Base-by-base conservation (phyloP, 192 early-diverging fungal species). In the Chytriomyces hyalinus region DNA sequence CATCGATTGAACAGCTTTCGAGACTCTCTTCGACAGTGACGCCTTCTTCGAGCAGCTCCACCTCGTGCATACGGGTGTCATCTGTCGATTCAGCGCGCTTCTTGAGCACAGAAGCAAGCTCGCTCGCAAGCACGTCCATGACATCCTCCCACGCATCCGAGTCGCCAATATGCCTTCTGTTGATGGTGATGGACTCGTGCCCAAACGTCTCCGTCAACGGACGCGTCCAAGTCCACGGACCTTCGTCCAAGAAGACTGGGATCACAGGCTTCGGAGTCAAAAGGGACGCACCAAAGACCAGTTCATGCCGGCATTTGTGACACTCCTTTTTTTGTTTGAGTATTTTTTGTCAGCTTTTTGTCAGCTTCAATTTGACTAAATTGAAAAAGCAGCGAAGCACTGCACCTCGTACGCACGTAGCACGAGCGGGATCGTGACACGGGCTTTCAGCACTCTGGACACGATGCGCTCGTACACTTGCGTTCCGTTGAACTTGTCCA, bases 61-160 rank as follows among this genome's bases (percentile, higher is more conserved):
- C 15, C 20, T 57, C 15, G 3, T 57, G 5, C 4, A 20, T 5
- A n/a, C 20, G 53, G 20, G 53, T 20, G 13, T 57, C 5, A n/a
- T 57, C 53, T 20, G 20, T 4, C 5, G 20, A 13, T 13, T 13
- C 15, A n/a, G 13, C 20, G 15, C 13, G 15, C 53, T 24, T 22
- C 36, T 50, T 44, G 15, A 71, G 13, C 9, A 17, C 51, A 8
- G 48, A 20, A 2, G 15, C 22, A 22, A 73, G 20, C 61, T 62
- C 43, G 8, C 13, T 10, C 61, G 59, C 71, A 24, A 73, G 45
- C 11, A n/a, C 43, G 45, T 73, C 71, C 71, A 73, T 73, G 6
- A 62, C 6, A 10, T 43, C 44, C n/a, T 73, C 61, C 71, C 71
- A 73, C 0, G n/a, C 57, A 3, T 44, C 24, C 6, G 24, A 5